A percentile compares a stretch with the other conserved stretches of the same genome.
Conservation (phyloP, 2,329 filamentous ascomycete species). For the Xenoacremonium recifei region DNA sequence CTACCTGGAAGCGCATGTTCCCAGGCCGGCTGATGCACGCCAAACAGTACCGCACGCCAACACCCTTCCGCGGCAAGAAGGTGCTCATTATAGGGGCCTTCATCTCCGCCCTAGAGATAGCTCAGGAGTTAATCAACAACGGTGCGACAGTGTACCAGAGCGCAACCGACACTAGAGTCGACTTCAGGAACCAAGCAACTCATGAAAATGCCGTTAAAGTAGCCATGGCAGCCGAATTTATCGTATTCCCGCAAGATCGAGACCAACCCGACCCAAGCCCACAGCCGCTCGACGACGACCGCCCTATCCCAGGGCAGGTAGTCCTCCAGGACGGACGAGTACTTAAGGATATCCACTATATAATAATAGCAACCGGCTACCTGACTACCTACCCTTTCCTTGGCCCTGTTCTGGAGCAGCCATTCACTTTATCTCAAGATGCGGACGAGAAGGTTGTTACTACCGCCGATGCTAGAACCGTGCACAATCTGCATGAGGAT, state of each 20-base stretch:
- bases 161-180: not conserved
- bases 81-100: conserved; percentile 51
- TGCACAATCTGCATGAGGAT: conserved; percentile 68
- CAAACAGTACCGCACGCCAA: conserved; percentile 66
- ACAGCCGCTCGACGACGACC: conserved; percentile 16
- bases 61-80: conserved; percentile 51
- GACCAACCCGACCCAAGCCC: not conserved
- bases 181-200: conserved; percentile 28
- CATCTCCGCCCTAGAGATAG: conserved; percentile 39
- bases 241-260: not conserved
- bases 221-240: conserved; percentile 46
- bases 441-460: conserved; percentile 41
- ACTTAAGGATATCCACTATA: conserved; percentile 54
- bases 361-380: conserved; percentile 67
- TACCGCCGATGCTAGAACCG: conserved; percentile 57
- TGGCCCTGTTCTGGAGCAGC: conserved; percentile 35
- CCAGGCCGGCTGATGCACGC: conserved; percentile 60
- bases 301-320: conserved; percentile 48
- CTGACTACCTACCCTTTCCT: conserved; percentile 55
- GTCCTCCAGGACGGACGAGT: conserved; percentile 51
- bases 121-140: conserved; percentile 32
- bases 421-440: conserved; percentile 42
- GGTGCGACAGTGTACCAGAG: conserved; percentile 35
- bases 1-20: conserved; percentile 51
- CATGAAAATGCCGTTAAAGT: conserved; percentile 51